phyloP scores from a whole-genome alignment of 768 basidiomycete species.

The Rhizopogon sp. region DNA sequence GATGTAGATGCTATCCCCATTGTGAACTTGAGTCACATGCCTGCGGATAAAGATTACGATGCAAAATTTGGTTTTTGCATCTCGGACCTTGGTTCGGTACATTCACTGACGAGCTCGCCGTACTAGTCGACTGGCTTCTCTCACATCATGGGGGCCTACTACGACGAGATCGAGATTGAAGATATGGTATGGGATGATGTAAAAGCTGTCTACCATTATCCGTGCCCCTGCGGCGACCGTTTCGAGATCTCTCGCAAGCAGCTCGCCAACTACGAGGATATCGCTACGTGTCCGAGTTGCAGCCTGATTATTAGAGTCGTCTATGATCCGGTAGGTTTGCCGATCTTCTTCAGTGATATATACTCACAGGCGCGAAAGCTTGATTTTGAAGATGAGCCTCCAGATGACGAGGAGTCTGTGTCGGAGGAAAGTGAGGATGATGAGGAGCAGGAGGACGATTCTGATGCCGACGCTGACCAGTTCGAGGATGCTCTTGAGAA shows the following conservation, averaged over 20 bases:
- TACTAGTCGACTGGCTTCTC: neutral
- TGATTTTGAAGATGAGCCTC: constrained; percentile 78
- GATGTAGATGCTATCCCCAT: neutral
- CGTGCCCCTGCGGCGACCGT: constrained; percentile 96
- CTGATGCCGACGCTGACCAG: constrained; percentile 36
- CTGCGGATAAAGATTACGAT: no score
- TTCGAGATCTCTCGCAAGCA: constrained; percentile 91
- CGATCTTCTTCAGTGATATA: neutral
- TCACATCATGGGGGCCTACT: constrained; percentile 69
- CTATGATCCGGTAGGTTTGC: constrained; percentile 81
- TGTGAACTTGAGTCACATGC: neutral
- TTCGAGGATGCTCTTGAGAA: constrained; percentile 70
- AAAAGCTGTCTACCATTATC: constrained; percentile 88
- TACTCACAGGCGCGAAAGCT: constrained; percentile 39
- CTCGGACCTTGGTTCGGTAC: no score
- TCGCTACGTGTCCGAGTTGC: constrained; percentile 95
- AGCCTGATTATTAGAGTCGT: constrained; percentile 89
- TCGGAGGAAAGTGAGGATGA: constrained; percentile 32
- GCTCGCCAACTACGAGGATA: constrained; percentile 85
- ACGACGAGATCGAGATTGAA: constrained; percentile 97
- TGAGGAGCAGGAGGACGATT: constrained; percentile 31
- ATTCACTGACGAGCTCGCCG: no score
- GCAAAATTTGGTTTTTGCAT: neutral
- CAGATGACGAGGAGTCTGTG: constrained; percentile 38
- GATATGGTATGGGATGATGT: constrained; percentile 90